Evolutionary conservation across 306 rosid genomes (phyloP).

Genomic region (Benincasa hispida): DNA sequence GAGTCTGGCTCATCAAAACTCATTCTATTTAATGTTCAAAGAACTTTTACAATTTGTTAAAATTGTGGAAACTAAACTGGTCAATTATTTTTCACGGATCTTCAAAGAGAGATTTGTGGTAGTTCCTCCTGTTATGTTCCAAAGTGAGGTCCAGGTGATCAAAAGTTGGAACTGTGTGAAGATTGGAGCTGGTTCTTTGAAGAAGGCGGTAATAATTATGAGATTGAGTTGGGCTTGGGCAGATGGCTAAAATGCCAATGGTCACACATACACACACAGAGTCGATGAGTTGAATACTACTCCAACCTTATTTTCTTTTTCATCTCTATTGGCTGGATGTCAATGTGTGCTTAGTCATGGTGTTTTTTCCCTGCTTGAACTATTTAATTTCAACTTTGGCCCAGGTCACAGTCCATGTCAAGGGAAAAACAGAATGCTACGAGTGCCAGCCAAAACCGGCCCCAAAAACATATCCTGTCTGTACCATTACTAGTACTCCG

Average conservation of each 20-base stretch:
- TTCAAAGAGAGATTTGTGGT: not conserved
- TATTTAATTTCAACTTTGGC: conserved; percentile 16
- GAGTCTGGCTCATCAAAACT: not conserved
- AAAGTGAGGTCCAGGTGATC: not conserved
- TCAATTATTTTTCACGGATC: not conserved
- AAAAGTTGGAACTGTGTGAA: not conserved
- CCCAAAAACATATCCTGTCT: conserved; percentile 96
- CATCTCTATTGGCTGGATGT: not conserved
- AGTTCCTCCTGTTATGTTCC: not conserved
- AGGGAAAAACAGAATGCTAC: conserved; percentile 94
- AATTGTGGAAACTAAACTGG: not conserved
- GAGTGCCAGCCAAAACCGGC: conserved; percentile 98
- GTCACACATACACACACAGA: no score
- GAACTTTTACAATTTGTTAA: not conserved
- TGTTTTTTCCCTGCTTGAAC: conserved; percentile 1
- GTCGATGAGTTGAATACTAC: not conserved
- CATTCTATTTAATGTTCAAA: not conserved
- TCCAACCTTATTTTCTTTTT: not conserved
- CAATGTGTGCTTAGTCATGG: conserved; percentile 4
- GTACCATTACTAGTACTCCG: conserved; percentile 96
- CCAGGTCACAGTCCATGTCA: conserved; percentile 93
- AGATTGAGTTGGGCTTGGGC: not conserved
- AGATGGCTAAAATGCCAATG: not conserved
- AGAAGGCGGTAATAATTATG: not conserved
- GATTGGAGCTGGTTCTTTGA: not conserved